Base-by-base conservation (phyloP, 305 asterid species). In the Fraxinus baroniana region DNA sequence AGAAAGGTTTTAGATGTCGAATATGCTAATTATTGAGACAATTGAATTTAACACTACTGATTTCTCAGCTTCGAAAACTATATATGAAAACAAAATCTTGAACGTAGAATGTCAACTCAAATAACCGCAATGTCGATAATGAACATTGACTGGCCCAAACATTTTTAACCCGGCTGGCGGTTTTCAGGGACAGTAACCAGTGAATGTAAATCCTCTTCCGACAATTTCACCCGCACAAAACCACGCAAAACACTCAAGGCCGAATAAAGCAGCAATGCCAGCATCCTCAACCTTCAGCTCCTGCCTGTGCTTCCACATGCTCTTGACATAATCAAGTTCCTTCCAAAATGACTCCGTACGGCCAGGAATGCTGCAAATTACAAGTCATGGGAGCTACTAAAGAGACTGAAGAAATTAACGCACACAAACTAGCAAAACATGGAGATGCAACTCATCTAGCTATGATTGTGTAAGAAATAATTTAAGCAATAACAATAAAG, bases 141-240 rank as follows among this genome's bases (percentile, higher is more conserved):
- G 81, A 77, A 77, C 81, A 36, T 73, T 82, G 18, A 77, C 78
- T 78, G 80, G 81, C 32, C 76, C 81, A 60, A 75, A 86, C 74
- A 70, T 71, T 46, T 60, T 76, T 79, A 41, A 66, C 81, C 84
- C 78, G 20, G 26, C 75, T 8, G 66, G 73, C 71, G 62, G 84
- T 72, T 85, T 88, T 90, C 89, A 94, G 81, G 91, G 92, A 79
- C 88, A 90, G 91, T 93, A 94, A 82, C 98, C 98, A 30, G 97
- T 92, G 88, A 94, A 79, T 4, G 97, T 93, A 75, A 88, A 93
- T 60, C 95, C 97, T 90, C 98, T 88, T 84, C 97, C 97, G 22
- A 90, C 85, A 74, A 94, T 92, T 91, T 94, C 97, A 76, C 98
- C 98, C 36, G 93, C 93, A 85, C 98, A 94, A 86, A 72, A 94